These are phyloP conservation scores for Russula lepida DNA, from an alignment of 768 basidiomycete species.

Conservation along the genomic window DNA sequence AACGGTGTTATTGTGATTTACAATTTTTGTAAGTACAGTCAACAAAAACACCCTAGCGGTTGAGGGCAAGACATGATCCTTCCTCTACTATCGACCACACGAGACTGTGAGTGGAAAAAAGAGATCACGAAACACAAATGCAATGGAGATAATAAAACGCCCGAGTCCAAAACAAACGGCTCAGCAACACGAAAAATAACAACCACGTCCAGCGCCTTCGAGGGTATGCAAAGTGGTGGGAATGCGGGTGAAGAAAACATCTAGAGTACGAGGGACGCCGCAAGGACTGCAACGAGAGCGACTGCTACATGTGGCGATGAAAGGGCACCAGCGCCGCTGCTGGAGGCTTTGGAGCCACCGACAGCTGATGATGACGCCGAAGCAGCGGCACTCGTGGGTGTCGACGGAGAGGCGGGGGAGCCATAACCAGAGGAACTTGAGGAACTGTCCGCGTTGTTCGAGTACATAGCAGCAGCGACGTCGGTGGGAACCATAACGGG, in stretches of 20 bases:
- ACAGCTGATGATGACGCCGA: slow-evolving; percentile 23
- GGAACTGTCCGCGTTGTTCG: slow-evolving; percentile 25
- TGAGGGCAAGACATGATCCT: neutral
- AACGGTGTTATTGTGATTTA: neutral
- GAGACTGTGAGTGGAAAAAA: neutral
- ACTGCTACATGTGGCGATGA: slow-evolving; percentile 43
- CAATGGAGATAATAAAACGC: slow-evolving; percentile 2
- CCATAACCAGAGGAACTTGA: slow-evolving; percentile 23
- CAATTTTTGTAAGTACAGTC: neutral
- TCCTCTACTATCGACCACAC: slow-evolving; percentile 7
- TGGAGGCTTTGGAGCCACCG: slow-evolving; percentile 22
- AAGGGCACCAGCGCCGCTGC: slow-evolving; percentile 38
- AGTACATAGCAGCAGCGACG: slow-evolving; percentile 36
- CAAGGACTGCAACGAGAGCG: slow-evolving; percentile 42
- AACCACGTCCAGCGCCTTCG: neutral
- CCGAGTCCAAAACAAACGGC: slow-evolving; percentile 12
- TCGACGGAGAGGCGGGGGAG: slow-evolving; percentile 14
- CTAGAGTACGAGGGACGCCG: slow-evolving; percentile 38
- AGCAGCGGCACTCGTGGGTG: slow-evolving; percentile 18
- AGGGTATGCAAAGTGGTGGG: slow-evolving; percentile 8
- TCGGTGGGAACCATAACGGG: slow-evolving; percentile 57
- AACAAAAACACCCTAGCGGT: neutral
- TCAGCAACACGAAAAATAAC: slow-evolving; percentile 7
- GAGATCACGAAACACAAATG: slow-evolving; percentile 17
- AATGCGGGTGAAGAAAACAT: neutral